Base-by-base conservation (phyloP, 106 monocot genomes). In the Dactylorhiza incarnata region DNA sequence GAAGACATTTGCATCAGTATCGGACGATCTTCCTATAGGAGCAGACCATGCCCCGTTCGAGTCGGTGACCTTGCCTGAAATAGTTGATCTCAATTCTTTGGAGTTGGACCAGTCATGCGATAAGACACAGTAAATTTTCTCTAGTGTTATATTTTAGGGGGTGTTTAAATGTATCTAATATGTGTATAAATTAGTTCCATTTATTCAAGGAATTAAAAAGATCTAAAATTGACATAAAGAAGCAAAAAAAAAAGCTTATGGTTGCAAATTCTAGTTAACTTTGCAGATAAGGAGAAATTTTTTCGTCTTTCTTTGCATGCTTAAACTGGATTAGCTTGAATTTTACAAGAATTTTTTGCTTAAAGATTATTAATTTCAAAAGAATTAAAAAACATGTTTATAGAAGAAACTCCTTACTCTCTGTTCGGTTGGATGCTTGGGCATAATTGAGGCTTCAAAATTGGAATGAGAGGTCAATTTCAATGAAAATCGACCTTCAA, bases 51-150 rank as follows among this genome's bases (percentile, higher is more conserved):
- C 91, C 2, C 81, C 87, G 5, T 85, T 86, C 73, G 91, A 91
- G 44, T 84, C 85, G 2, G 67, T 99, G 6, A 99, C 97, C 43
- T 74, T 89, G 77, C 97, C 97, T 5, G 82, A 83, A 14, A 94
- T 87, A 7, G 88, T 94, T 50, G 79, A 89, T 23, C 97, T 99
- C 46, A 94, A 94, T 78, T 80, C 84, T 4, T 10, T 99, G 72
- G 86, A 89, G 52, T 77, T 94, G 75, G 86, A 89, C 78, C 86
- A 86, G 13, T 53, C 48, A 13, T 65, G 74, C 49, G 48, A 69
- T 16, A 72, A n/a, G 5, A 62, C 72, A 24, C 76, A 78, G 97
- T 97, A 87, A 79, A 44, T 56, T 10, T 44, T 70, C 48, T n/a
- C 44, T 22, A 9, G 15, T 13, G 50, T 52, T 16, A n/a, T 63